Evolutionary conservation across 2,329 filamentous ascomycete species (phyloP).

Genomic region (Penicillium sp.): DNA sequence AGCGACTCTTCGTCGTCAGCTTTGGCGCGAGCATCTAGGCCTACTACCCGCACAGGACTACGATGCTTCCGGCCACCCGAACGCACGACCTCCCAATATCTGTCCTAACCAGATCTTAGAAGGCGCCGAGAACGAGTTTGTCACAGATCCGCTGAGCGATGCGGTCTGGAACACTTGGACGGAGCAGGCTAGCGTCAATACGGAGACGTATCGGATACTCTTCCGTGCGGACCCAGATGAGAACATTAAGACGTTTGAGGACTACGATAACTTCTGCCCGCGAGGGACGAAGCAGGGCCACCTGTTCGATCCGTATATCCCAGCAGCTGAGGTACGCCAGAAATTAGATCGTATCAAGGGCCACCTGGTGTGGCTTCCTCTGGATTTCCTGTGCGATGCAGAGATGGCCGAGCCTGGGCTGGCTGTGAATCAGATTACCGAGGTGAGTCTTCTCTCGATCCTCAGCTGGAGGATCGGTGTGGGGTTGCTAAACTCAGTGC

Average conservation of each 20-base stretch:
- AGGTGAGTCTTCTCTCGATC: slow-evolving; percentile 60
- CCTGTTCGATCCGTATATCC: slow-evolving; percentile 76
- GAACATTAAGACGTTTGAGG: slow-evolving; percentile 81
- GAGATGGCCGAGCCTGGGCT: slow-evolving; percentile 87
- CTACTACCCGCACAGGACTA: slow-evolving; percentile 70
- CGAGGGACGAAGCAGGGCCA: slow-evolving; percentile 71
- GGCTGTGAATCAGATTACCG: slow-evolving; percentile 80
- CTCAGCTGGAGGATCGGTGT: not conserved
- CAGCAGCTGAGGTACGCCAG: slow-evolving; percentile 66
- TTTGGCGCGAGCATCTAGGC: slow-evolving; percentile 90
- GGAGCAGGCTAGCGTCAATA: slow-evolving; percentile 70
- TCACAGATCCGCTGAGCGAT: slow-evolving; percentile 69
- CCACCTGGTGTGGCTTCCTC: slow-evolving; percentile 92
- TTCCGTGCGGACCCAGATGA: slow-evolving; percentile 92
- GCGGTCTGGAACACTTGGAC: slow-evolving; percentile 72
- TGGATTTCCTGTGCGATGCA: slow-evolving; percentile 78
- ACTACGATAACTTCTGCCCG: slow-evolving; percentile 78
- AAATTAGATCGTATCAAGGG: slow-evolving; percentile 80
- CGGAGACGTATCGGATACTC: slow-evolving; percentile 72
- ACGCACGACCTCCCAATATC: slow-evolving; percentile 71
- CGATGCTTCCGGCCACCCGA: slow-evolving; percentile 65
- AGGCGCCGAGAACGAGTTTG: slow-evolving; percentile 64
- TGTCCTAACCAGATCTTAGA: slow-evolving; percentile 72
- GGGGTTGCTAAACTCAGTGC: not conserved
- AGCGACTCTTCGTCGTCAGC: slow-evolving; percentile 73